Evolutionary conservation across 768 basidiomycete genomes (phyloP).

Genomic region (Grammothele lineata): DNA sequence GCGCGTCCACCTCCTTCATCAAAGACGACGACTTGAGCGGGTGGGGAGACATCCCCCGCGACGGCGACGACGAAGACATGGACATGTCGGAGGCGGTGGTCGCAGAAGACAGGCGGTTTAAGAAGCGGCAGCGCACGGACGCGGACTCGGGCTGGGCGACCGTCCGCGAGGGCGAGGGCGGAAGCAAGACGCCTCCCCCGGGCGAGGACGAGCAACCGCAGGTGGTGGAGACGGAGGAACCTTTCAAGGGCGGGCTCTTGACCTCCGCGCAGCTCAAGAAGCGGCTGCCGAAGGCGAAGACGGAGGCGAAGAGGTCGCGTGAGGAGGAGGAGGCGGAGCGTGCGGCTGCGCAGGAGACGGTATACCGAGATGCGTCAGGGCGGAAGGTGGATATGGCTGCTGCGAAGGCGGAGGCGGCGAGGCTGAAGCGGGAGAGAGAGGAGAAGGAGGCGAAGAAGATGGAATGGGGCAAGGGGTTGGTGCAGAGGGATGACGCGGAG

Average conservation of each 20-base stretch:
- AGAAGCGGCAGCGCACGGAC: constrained; percentile 55
- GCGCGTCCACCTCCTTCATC: constrained; percentile 30
- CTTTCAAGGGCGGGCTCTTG: constrained; percentile 73
- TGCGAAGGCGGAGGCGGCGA: constrained; percentile 78
- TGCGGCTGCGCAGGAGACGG: constrained; percentile 76
- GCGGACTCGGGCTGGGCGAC: constrained; percentile 66
- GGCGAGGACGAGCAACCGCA: constrained; percentile 67
- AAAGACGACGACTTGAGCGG: constrained; percentile 62
- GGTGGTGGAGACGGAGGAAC: constrained; percentile 42
- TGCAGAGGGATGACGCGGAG: constrained; percentile 81
- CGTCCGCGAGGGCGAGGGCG: constrained; percentile 46
- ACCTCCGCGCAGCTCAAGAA: constrained; percentile 72
- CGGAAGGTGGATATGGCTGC: constrained; percentile 86
- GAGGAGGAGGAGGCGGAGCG: constrained; percentile 49
- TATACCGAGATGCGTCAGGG: constrained; percentile 90
- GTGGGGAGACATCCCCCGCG: constrained; percentile 54
- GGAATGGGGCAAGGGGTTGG: constrained; percentile 97
- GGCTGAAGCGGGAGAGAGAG: constrained; percentile 73
- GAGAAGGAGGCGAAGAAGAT: constrained; percentile 88
- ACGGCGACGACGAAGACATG: constrained; percentile 51
- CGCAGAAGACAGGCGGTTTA: constrained; percentile 73
- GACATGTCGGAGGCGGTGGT: constrained; percentile 62
- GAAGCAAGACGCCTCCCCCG: constrained; percentile 45
- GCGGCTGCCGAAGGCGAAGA: constrained; percentile 40
- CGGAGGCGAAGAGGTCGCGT: constrained; percentile 27